Evolutionary conservation across 139 green algal species (phyloP), one percentile per base, ranked within the genome.

Genomic region (Astrephomene gubernaculifera): DNA sequence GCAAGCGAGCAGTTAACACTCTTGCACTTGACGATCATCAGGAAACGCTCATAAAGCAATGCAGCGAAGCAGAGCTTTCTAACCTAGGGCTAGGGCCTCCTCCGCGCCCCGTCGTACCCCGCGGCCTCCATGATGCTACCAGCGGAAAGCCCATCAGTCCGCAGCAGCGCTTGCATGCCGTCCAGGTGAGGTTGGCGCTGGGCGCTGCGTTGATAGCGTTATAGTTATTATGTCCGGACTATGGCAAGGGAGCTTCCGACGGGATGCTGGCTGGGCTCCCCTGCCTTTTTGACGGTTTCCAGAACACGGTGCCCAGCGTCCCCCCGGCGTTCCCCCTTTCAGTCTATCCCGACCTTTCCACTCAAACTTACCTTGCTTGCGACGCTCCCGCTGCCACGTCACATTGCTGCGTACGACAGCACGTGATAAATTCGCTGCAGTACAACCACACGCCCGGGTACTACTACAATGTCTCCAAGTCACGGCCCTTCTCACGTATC

Each of bases 391-490:
- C 71, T 14, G 27, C 45, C 38, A 33, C 36, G 71, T n/a, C n/a
- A n/a, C n/a, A n/a, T n/a, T n/a, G n/a, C n/a, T n/a, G n/a, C n/a
- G n/a, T n/a, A n/a, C n/a, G n/a, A n/a, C 92, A 93, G 91, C 71
- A 45, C 0, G 81, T 92, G 41, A 94, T 95, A 54, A 87, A 71
- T 39, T 57, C 43, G 65, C 60, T 94, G n/a, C 73, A 93, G 64
- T 95, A 95, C 88, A 95, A 94, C 85, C 90, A 95, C 78, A 85
- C 68, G 10, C 44, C 69, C 24, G 80, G 79, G 36, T 92, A 93
- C 83, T 87, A 91, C 73, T 93, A 92, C 82, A 90, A 94, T 65
- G 86, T 93, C 33, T 52, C 49, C 76, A 94, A 95, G 88, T 73
- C 88, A 22, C 86, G 92, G 14, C 88, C 92, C 53, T 53, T 53